These are phyloP conservation scores for Rosa multiflora DNA, from an alignment of 306 rosid genomes.

Conservation along the genomic window DNA sequence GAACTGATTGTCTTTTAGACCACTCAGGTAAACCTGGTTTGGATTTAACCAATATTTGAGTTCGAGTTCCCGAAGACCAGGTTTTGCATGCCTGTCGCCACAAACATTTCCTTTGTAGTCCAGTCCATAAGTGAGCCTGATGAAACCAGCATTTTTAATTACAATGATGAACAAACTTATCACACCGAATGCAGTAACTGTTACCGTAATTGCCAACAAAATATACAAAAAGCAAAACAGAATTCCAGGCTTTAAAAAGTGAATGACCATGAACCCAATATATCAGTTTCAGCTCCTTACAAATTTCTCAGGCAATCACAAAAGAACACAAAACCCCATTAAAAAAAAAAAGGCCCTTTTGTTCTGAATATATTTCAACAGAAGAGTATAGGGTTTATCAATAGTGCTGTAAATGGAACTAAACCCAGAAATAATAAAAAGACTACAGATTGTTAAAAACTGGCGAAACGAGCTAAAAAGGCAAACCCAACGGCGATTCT, in stretches of 20 bases:
- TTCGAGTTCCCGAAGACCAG: constrained; percentile 71
- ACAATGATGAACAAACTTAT: constrained; percentile 8
- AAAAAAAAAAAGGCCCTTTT: background rate
- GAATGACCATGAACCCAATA: constrained; percentile 6
- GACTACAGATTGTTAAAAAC: background rate
- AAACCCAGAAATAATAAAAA: constrained; percentile 12
- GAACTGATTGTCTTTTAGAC: constrained; percentile 64
- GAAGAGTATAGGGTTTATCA: constrained; percentile 6
- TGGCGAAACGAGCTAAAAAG: constrained; percentile 5
- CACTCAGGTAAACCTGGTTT: constrained; percentile 91
- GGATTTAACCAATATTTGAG: constrained; percentile 91
- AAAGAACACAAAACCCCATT: background rate
- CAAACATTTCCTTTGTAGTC: constrained; percentile 96
- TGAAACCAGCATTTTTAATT: constrained; percentile 22
- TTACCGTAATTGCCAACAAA: background rate
- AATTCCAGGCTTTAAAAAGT: background rate
- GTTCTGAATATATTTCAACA: constrained; percentile 12
- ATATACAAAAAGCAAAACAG: background rate
- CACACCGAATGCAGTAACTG: background rate
- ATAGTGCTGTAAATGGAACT: background rate
- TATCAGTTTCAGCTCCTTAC: constrained; percentile 6
- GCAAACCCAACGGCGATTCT: constrained; percentile 18
- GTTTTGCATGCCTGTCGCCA: constrained; percentile 79
- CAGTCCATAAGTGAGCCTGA: constrained; percentile 92
- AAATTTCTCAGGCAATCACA: constrained; percentile 7